These are phyloP conservation scores for Penicillium brevicompactum DNA, from an alignment of 2,329 filamentous ascomycete genomes.

Conservation along the genomic window DNA sequence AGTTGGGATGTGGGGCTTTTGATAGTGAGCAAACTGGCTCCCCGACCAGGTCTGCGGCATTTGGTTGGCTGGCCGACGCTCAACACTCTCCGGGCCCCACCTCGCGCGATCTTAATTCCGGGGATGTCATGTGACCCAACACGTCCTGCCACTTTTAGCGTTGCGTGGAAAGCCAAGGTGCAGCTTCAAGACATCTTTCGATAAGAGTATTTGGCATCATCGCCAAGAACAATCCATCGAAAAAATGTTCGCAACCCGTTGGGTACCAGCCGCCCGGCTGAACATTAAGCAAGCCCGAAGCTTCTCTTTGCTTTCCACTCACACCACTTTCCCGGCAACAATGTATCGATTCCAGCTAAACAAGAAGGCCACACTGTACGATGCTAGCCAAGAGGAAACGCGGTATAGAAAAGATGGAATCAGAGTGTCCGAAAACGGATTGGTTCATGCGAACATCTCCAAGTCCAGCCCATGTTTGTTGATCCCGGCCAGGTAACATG, in stretches of 20 bases:
- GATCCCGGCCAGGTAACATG: background rate
- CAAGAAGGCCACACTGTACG: slow-evolving; percentile 7
- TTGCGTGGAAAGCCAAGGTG: background rate
- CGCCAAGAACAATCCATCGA: background rate
- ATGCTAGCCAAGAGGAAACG: slow-evolving; percentile 7
- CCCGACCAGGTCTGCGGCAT: background rate
- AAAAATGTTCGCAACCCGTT: background rate
- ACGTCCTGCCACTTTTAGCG: background rate
- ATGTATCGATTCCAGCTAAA: slow-evolving; percentile 10
- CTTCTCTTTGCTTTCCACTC: slow-evolving; percentile 8
- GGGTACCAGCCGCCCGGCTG: slow-evolving; percentile 5
- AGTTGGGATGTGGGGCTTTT: background rate
- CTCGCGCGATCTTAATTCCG: background rate
- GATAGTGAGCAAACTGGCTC: background rate
- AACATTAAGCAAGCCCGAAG: slow-evolving; percentile 1
- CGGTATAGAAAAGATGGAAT: slow-evolving; percentile 8
- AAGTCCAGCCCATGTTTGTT: slow-evolving; percentile 10
- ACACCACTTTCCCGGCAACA: slow-evolving; percentile 7
- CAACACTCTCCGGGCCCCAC: background rate
- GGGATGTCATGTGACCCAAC: background rate
- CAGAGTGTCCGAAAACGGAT: slow-evolving; percentile 1
- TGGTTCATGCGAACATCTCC: slow-evolving; percentile 5
- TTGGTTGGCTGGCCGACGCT: background rate
- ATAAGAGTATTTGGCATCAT: background rate
- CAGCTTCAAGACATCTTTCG: background rate